These are phyloP conservation scores for Cladobotryum protrusum DNA, from an alignment of 2,329 filamentous ascomycete genomes.

Conservation along the genomic window DNA sequence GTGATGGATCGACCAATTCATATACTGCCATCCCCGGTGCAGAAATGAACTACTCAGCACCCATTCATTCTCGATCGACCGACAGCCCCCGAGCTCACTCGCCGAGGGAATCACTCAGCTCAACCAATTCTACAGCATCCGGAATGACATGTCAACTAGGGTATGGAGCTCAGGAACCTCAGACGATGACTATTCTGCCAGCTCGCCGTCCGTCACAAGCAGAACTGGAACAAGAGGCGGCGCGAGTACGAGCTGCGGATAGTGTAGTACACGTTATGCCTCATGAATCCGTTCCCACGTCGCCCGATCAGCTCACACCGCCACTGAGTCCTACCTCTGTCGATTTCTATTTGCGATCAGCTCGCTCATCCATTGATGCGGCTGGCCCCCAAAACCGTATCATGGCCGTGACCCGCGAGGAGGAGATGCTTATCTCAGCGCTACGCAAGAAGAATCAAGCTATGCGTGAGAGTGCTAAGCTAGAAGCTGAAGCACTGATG, in stretches of 20 bases:
- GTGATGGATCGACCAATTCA: slow-evolving; percentile 34
- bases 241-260: background rate
- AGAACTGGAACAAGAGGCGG: slow-evolving; percentile 19
- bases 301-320: slow-evolving; percentile 40
- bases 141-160: slow-evolving; percentile 26
- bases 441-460: slow-evolving; percentile 49
- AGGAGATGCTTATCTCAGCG: slow-evolving; percentile 52
- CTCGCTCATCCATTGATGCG: slow-evolving; percentile 31
- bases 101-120: slow-evolving; percentile 27
- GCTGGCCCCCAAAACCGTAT: slow-evolving; percentile 34
- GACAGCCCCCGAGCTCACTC: slow-evolving; percentile 21
- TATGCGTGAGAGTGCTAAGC: slow-evolving; percentile 41
- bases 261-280: background rate
- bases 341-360: slow-evolving; percentile 41
- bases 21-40: slow-evolving; percentile 35
- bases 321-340: slow-evolving; percentile 47
- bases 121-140: slow-evolving; percentile 33
- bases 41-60: slow-evolving; percentile 17
- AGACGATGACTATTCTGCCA: slow-evolving; percentile 32
- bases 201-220: slow-evolving; percentile 18
- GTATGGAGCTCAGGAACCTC: slow-evolving; percentile 34
- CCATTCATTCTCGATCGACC: slow-evolving; percentile 11
- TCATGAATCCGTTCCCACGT: slow-evolving; percentile 19
- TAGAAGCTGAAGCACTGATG: background rate
- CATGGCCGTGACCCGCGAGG: slow-evolving; percentile 53